phyloP scores from a whole-genome alignment of 495 filamentous ascomycete species.

The Penicillium flavigenum region DNA sequence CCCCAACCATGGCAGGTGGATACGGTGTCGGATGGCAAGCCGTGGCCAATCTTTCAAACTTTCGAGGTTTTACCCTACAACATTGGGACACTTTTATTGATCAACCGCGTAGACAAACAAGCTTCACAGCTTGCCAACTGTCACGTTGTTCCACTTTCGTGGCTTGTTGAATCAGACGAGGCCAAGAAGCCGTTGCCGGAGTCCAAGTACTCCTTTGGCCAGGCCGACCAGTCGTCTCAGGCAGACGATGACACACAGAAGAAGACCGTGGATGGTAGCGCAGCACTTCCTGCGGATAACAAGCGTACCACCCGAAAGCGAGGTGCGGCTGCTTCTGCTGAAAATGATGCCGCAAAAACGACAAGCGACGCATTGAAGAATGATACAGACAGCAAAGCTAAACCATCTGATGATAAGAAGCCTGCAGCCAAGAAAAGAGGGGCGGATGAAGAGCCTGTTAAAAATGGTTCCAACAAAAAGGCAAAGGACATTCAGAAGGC shows the following conservation, averaged over 20 bases:
- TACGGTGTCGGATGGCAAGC: not conserved
- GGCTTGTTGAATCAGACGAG: slow-evolving; percentile 56
- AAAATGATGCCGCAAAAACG: not conserved
- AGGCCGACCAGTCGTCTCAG: not conserved
- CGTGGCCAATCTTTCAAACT: not conserved
- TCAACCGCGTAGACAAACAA: slow-evolving; percentile 44
- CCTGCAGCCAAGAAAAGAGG: slow-evolving; percentile 22
- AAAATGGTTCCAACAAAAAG: slow-evolving; percentile 30
- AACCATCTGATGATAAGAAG: slow-evolving; percentile 18
- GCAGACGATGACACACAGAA: not conserved
- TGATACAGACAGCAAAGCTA: not conserved
- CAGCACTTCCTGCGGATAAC: not conserved
- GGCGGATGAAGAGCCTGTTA: slow-evolving; percentile 7
- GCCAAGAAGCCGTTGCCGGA: slow-evolving; percentile 45
- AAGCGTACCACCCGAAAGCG: not conserved
- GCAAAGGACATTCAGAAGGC: slow-evolving; percentile 47
- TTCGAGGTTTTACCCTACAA: not conserved
- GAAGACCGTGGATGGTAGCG: not conserved
- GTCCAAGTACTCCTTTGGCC: slow-evolving; percentile 35
- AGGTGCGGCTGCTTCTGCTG: not conserved
- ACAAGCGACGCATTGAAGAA: slow-evolving; percentile 17
- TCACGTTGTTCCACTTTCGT: slow-evolving; percentile 59
- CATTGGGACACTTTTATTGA: not conserved
- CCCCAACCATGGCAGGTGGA: not conserved
- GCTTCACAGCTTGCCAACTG: slow-evolving; percentile 46